phyloP scores from a whole-genome alignment of 208 protist genomes.

The Leishmania braziliensis region DNA sequence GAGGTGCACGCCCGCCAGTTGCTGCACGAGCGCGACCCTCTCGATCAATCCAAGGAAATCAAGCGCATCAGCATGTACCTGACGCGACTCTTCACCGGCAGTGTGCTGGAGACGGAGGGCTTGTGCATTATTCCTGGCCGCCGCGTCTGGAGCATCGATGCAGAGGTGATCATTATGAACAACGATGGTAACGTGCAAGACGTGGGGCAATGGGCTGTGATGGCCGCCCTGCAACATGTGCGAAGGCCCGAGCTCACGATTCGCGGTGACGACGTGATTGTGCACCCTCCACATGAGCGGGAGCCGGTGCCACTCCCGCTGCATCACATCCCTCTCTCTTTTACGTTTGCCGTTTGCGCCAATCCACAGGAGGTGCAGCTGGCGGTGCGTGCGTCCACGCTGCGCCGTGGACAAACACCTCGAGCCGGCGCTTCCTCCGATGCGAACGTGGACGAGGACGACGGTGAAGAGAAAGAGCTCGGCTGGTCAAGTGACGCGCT shows the following conservation, averaged over 20 bases:
- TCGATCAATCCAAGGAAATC: conserved; percentile 31
- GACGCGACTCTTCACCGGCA: conserved; percentile 84
- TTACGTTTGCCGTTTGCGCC: conserved; percentile 76
- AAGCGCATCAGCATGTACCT: conserved; percentile 81
- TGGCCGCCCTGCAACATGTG: conserved; percentile 91
- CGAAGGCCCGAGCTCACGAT: conserved; percentile 95
- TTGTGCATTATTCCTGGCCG: conserved; percentile 95
- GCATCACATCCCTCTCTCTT: conserved; percentile 93
- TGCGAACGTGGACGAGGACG: neutral
- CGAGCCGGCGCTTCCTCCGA: conserved; percentile 5
- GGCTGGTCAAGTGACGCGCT: conserved; percentile 37
- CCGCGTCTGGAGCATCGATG: conserved; percentile 90
- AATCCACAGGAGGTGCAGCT: conserved; percentile 40
- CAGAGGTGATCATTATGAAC: conserved; percentile 93
- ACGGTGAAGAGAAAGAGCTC: neutral
- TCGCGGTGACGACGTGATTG: conserved; percentile 71
- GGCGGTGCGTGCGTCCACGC: conserved; percentile 32
- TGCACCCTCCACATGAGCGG: conserved; percentile 91
- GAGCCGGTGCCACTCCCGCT: conserved; percentile 95
- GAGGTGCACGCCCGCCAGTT: conserved; percentile 88
- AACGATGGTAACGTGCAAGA: conserved; percentile 95
- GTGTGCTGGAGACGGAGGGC: conserved; percentile 95
- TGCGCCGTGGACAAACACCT: conserved; percentile 17
- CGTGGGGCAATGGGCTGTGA: conserved; percentile 81
- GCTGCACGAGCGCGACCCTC: conserved; percentile 75